These are phyloP conservation scores for Setaria italica DNA, from an alignment of 202 grass and related monocot species.

Conservation along the genomic window DNA sequence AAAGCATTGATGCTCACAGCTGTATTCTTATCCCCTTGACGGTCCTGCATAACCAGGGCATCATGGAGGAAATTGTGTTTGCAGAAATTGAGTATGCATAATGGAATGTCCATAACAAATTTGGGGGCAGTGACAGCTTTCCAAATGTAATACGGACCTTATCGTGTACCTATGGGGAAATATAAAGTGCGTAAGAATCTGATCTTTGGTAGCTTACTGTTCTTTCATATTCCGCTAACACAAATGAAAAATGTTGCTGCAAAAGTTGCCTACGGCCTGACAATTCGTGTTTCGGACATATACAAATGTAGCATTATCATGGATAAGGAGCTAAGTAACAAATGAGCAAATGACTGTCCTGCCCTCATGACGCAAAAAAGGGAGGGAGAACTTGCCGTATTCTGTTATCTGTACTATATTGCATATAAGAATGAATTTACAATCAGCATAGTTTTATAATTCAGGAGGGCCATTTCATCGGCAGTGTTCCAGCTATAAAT, in stretches of 20 bases:
- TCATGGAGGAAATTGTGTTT: no score
- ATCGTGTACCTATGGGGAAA: no score
- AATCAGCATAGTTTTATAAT: slow-evolving; percentile 14
- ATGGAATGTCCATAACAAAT: no score
- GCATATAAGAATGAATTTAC: slow-evolving; percentile 34
- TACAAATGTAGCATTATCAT: not conserved
- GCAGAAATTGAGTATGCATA: no score
- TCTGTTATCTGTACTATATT: slow-evolving; percentile 1
- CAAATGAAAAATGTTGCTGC: not conserved
- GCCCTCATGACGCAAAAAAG: no score
- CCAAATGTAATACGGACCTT: no score
- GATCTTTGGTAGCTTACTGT: not conserved
- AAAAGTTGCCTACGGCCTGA: not conserved
- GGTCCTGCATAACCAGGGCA: no score
- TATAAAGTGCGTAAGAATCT: not conserved
- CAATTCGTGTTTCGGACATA: not conserved
- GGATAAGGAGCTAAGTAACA: no score
- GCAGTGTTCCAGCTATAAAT: not conserved
- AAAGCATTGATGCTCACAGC: no score
- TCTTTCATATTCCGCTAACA: not conserved
- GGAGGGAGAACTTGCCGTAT: not conserved
- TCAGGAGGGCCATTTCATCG: not conserved
- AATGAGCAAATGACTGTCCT: not conserved
- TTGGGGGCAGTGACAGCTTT: no score
- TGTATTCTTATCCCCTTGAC: no score